Evolutionary conservation across 345 rosid genomes (phyloP).

Genomic region (Hibiscus trionum): DNA sequence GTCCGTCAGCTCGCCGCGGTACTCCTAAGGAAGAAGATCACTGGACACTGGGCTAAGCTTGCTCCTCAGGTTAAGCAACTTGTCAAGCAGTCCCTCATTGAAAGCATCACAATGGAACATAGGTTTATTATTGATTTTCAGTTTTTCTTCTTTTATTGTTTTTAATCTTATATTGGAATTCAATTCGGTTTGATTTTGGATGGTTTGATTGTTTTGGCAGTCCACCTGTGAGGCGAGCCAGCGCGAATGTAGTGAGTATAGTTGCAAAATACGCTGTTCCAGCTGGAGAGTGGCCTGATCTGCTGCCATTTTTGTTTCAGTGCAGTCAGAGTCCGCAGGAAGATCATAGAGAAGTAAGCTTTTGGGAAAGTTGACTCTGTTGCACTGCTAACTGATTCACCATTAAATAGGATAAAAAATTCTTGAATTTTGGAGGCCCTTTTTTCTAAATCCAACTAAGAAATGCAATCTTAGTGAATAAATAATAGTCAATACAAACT

Average conservation of each 20-base stretch:
- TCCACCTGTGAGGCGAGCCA: slow-evolving; percentile 89
- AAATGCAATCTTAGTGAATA: background rate
- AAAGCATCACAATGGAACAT: slow-evolving; percentile 90
- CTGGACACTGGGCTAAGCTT: slow-evolving; percentile 98
- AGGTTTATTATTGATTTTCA: slow-evolving; percentile 34
- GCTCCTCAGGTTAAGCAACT: slow-evolving; percentile 68
- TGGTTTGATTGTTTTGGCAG: slow-evolving; percentile 29
- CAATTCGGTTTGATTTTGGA: background rate
- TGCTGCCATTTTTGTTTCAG: slow-evolving; percentile 78
- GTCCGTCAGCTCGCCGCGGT: slow-evolving; percentile 99
- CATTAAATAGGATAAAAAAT: background rate
- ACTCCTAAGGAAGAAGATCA: slow-evolving; percentile 96
- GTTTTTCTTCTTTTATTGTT: background rate
- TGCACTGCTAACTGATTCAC: background rate
- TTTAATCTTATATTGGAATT: background rate
- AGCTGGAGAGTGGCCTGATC: slow-evolving; percentile 97
- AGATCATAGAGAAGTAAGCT: slow-evolving; percentile 89
- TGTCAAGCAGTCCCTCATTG: slow-evolving; percentile 82
- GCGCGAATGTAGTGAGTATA: slow-evolving; percentile 95
- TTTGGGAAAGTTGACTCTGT: background rate
- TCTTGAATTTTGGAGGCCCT: background rate
- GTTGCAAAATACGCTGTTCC: slow-evolving; percentile 91
- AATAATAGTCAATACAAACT: background rate
- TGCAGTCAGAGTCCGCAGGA: slow-evolving; percentile 96
- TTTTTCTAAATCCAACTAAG: background rate